phyloP scores from a whole-genome alignment of 1,139 yeast species.

The Scheffersomyces titani region DNA sequence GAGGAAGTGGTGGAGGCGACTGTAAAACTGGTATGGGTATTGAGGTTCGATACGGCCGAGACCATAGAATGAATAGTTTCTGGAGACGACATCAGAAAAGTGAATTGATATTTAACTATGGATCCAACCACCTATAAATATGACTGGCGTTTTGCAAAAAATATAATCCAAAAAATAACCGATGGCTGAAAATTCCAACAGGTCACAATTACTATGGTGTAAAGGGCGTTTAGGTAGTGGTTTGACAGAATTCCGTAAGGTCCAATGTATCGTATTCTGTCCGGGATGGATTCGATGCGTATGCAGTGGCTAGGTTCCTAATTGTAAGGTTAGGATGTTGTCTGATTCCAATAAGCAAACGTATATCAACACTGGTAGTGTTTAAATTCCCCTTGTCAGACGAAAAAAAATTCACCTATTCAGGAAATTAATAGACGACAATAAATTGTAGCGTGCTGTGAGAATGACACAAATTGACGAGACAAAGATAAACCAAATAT shows the following conservation, averaged over 20 bases:
- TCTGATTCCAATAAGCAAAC: background rate
- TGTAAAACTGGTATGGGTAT: background rate
- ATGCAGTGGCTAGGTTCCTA: background rate
- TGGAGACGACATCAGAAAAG: conserved; percentile 1
- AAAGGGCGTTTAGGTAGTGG: background rate
- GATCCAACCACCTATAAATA: background rate
- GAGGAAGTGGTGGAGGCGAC: background rate
- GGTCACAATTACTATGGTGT: background rate
- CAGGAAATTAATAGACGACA: background rate
- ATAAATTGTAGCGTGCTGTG: background rate
- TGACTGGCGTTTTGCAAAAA: background rate
- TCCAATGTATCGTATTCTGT: too few species aligned
- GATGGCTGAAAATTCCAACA: background rate
- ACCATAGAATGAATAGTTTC: background rate
- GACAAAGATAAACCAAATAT: background rate
- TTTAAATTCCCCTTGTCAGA: background rate
- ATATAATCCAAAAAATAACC: background rate
- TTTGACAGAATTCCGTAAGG: background rate
- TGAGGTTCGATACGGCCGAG: background rate
- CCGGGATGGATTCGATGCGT: background rate
- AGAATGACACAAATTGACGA: background rate
- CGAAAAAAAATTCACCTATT: background rate
- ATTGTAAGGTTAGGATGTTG: background rate
- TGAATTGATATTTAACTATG: background rate
- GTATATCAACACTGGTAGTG: background rate